Conservation (phyloP, 2,329 filamentous ascomycete species). For the Penicillium sp. region DNA sequence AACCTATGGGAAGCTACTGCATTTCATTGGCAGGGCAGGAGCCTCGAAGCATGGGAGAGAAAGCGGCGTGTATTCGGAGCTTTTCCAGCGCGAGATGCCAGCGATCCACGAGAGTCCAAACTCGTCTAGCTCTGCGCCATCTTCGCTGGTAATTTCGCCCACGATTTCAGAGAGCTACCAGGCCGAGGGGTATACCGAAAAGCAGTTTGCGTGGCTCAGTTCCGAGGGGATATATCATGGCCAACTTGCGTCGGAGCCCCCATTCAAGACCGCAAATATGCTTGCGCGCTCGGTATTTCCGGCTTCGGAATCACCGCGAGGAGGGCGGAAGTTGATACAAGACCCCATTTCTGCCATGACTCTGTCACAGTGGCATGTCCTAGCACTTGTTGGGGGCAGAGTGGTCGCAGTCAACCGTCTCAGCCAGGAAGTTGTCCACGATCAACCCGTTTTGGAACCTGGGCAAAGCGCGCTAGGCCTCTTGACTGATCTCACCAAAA, state of each 20-base stretch:
- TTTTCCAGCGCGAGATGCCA: constrained; percentile 86
- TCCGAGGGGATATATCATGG: constrained; percentile 85
- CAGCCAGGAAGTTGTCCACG: constrained; percentile 80
- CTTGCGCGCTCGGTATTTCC: constrained; percentile 72
- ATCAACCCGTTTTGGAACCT: constrained; percentile 78
- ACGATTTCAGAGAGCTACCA: constrained; percentile 64
- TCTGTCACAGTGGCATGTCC: constrained; percentile 89
- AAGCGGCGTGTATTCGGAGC: constrained; percentile 77
- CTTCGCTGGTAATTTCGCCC: constrained; percentile 72
- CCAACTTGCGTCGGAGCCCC: constrained; percentile 64
- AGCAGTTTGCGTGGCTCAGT: constrained; percentile 80
- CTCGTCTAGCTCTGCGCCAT: constrained; percentile 58
- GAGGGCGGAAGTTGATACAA: constrained; percentile 62
- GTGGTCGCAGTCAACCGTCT: constrained; percentile 84
- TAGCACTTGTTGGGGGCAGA: constrained; percentile 77
- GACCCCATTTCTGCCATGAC: constrained; percentile 77
- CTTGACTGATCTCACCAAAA: constrained; percentile 86
- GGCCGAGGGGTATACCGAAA: constrained; percentile 52
- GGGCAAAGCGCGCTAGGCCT: constrained; percentile 80
- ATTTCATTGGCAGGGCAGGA: constrained; percentile 75
- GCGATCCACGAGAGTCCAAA: constrained; percentile 69
- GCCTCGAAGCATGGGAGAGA: constrained; percentile 62
- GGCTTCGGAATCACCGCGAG: constrained; percentile 62
- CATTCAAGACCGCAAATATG: constrained; percentile 77
- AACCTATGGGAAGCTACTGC: constrained; percentile 73